Percentiles rank a stretch among this genome's conserved stretches.
These are phyloP conservation scores for Westerdykella ornata DNA, from an alignment of 2,329 filamentous ascomycete species.

Conservation along the genomic window DNA sequence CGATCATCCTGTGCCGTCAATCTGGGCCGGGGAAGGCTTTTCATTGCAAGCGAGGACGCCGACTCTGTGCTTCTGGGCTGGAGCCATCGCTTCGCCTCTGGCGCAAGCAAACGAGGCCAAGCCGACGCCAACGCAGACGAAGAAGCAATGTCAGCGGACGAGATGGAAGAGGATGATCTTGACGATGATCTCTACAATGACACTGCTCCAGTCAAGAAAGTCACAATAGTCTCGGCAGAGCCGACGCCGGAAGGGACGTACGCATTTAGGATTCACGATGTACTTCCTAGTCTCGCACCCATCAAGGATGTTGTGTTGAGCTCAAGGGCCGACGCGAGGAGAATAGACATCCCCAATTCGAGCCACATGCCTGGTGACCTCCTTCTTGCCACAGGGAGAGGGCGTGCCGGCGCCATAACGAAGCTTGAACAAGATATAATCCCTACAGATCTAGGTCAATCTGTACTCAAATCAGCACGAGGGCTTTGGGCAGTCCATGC, in stretches of 20 bases:
- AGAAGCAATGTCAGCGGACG: slow-evolving; percentile 41
- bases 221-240: slow-evolving; percentile 31
- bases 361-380: slow-evolving; percentile 42
- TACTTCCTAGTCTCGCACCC: slow-evolving; percentile 69
- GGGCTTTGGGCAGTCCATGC: slow-evolving; percentile 76
- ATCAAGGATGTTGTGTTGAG: slow-evolving; percentile 70
- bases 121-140: slow-evolving; percentile 52
- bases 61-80: slow-evolving; percentile 80
- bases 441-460: slow-evolving; percentile 61
- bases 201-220: slow-evolving; percentile 43
- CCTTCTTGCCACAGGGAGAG: slow-evolving; percentile 55
- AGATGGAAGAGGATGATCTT: slow-evolving; percentile 55
- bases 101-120: slow-evolving; percentile 54
- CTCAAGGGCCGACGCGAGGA: slow-evolving; percentile 31
- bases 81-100: slow-evolving; percentile 53
- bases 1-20: slow-evolving; percentile 63
- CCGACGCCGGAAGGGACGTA: slow-evolving; percentile 56
- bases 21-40: slow-evolving; percentile 63
- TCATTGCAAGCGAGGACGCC: slow-evolving; percentile 76
- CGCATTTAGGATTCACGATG: slow-evolving; percentile 69
- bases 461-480: slow-evolving; percentile 65
- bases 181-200: slow-evolving; percentile 59
- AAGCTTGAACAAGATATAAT: slow-evolving; percentile 72
- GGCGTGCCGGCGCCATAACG: slow-evolving; percentile 62
- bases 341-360: slow-evolving; percentile 2